phyloP scores from a whole-genome alignment of 2,329 filamentous ascomycete species.

The Cryphonectria japonica region DNA sequence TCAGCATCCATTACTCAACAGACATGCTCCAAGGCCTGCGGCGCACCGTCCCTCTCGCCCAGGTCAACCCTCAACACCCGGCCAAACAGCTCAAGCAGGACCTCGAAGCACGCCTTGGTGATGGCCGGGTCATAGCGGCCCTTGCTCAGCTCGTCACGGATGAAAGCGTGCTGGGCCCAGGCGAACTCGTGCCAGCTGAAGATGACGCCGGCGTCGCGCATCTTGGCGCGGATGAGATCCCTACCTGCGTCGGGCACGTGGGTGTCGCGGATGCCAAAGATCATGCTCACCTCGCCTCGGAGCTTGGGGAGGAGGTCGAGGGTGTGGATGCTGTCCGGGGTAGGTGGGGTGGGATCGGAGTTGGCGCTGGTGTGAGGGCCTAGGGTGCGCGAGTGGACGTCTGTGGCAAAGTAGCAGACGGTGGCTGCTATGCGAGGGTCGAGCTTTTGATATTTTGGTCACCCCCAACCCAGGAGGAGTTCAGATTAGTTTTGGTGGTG shows the following conservation, averaged over 20 bases:
- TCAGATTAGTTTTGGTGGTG: constrained; percentile 19
- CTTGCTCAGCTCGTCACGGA: constrained; percentile 89
- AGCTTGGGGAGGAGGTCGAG: constrained; percentile 31
- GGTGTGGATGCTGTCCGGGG: constrained; percentile 33
- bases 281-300: constrained; percentile 74
- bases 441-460: constrained; percentile 43
- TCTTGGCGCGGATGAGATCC: constrained; percentile 79
- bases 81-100: constrained; percentile 83
- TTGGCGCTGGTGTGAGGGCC: constrained; percentile 61
- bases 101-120: constrained; percentile 86
- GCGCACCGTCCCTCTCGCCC: constrained; percentile 66
- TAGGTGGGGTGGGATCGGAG: constrained; percentile 43
- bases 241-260: constrained; percentile 84
- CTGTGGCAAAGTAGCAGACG: constrained; percentile 90
- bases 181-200: constrained; percentile 88
- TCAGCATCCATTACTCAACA: constrained; percentile 51
- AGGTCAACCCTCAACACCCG: constrained; percentile 78
- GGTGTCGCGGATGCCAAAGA: constrained; percentile 89
- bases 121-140: constrained; percentile 91
- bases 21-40: constrained; percentile 70
- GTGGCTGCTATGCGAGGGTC: constrained; percentile 76
- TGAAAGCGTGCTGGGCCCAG: constrained; percentile 96
- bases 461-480: no score
- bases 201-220: constrained; percentile 73
- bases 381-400: constrained; percentile 80